Conservation (phyloP, 768 basidiomycete species). For the Dioszegia hungarica region DNA sequence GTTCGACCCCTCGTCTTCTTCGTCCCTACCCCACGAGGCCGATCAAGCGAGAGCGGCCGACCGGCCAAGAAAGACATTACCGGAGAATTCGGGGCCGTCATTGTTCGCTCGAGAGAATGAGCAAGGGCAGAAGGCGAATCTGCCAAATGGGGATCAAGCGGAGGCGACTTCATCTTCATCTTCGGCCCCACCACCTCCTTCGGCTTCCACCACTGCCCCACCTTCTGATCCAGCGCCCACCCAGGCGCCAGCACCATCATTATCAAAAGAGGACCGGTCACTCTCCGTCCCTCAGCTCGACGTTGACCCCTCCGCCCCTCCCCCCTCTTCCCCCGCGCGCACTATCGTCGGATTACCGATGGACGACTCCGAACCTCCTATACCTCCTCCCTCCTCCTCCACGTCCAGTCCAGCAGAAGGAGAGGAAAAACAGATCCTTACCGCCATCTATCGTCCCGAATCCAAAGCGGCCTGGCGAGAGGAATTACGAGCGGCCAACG, state of each 20-base stretch:
- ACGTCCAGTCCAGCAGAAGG: conserved; percentile 9
- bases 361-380: neutral
- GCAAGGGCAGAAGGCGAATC: too few relatives aligned
- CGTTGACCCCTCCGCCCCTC: conserved; percentile 14
- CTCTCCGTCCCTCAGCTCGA: neutral
- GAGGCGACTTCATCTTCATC: too few relatives aligned
- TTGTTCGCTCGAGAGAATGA: neutral
- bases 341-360: conserved; percentile 10
- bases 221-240: neutral
- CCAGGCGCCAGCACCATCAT: neutral
- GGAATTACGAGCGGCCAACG: conserved; percentile 48
- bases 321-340: conserved; percentile 33
- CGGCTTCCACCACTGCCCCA: neutral
- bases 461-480: conserved; percentile 83
- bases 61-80: conserved; percentile 27
- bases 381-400: too few relatives aligned
- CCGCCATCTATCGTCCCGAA: conserved; percentile 78
- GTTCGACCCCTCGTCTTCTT: neutral
- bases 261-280: too few relatives aligned
- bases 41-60: conserved; percentile 12
- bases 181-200: too few relatives aligned
- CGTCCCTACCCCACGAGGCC: neutral
- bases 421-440: conserved; percentile 54
- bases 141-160: too few relatives aligned
- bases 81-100: conserved; percentile 23